These are phyloP conservation scores for Scedosporium boydii DNA, from an alignment of 2,329 filamentous ascomycete genomes.

Conservation along the genomic window DNA sequence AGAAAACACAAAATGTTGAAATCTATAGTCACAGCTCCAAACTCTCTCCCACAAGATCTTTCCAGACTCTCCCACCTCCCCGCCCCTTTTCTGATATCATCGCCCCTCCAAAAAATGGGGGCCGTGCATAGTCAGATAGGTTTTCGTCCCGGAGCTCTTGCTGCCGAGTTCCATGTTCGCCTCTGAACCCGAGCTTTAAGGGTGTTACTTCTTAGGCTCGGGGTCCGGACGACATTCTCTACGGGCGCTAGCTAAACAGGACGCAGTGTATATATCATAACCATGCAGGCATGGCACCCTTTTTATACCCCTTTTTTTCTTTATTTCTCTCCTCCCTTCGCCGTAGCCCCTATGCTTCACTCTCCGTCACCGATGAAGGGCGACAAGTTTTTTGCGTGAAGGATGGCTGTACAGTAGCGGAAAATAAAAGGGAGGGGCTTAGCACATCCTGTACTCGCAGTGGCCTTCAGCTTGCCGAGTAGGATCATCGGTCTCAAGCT, in stretches of 20 bases:
- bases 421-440: conserved; percentile 12
- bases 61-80: too few species aligned
- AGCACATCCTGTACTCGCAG: conserved; percentile 75
- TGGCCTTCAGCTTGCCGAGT: conserved; percentile 59
- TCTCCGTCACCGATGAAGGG: too few species aligned
- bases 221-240: background rate
- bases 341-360: too few species aligned
- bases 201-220: background rate
- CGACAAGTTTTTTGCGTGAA: too few species aligned
- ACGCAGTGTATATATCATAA: background rate
- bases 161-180: background rate
- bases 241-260: background rate
- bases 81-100: too few species aligned
- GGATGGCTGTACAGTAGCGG: too few species aligned
- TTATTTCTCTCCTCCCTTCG: too few species aligned
- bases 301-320: background rate
- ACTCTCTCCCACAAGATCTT: too few species aligned
- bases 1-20: too few species aligned
- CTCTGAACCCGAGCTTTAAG: background rate
- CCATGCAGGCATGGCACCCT: background rate
- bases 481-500: conserved; percentile 65
- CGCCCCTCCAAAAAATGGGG: background rate
- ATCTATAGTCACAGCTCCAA: too few species aligned
- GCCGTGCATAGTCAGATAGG: background rate
- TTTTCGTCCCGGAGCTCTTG: background rate